Percentiles rank a stretch among this genome's conserved stretches.
Conservation (phyloP, 768 basidiomycete genomes). For the Rhizopogon roseolus region DNA sequence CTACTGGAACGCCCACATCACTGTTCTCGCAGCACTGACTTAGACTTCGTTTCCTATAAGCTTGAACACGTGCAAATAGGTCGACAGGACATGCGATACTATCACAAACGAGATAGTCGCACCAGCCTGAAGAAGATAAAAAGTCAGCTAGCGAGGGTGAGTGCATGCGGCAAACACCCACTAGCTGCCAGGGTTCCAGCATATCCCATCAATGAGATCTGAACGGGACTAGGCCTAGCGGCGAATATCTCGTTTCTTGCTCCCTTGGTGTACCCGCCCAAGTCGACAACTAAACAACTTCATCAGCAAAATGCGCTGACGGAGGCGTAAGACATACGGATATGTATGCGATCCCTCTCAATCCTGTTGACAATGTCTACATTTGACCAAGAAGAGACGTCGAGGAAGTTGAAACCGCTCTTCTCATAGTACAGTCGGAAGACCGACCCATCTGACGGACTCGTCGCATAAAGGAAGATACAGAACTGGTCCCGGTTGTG, state of each 20-base stretch:
- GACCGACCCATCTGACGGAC: constrained; percentile 39
- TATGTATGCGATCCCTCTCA: constrained; percentile 38
- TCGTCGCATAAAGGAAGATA: constrained; percentile 45
- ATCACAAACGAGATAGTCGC: constrained; percentile 44
- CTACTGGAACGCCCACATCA: constrained; percentile 28
- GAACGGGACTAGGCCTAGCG: constrained; percentile 42
- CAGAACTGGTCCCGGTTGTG: constrained; percentile 37
- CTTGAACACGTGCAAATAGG: constrained; percentile 28
- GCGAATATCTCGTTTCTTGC: constrained; percentile 50
- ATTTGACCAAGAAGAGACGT: constrained; percentile 36
- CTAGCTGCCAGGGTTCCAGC: constrained; percentile 43
- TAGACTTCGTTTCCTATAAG: constrained; percentile 11
- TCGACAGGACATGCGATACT: constrained; percentile 38
- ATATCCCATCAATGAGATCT: constrained; percentile 47
- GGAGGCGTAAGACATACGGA: constrained; percentile 27
- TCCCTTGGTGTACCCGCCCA: constrained; percentile 49
- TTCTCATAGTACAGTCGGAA: constrained; percentile 42
- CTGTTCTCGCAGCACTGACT: neutral
- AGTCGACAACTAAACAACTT: constrained; percentile 33
- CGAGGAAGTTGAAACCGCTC: constrained; percentile 32
- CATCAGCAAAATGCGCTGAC: neutral
- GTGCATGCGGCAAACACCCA: constrained; percentile 6
- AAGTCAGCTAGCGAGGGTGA: neutral
- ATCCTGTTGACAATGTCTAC: constrained; percentile 35
- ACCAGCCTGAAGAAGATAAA: constrained; percentile 31